Conservation (phyloP, 1,139 yeast genomes). For the Yueomyces sp. region DNA sequence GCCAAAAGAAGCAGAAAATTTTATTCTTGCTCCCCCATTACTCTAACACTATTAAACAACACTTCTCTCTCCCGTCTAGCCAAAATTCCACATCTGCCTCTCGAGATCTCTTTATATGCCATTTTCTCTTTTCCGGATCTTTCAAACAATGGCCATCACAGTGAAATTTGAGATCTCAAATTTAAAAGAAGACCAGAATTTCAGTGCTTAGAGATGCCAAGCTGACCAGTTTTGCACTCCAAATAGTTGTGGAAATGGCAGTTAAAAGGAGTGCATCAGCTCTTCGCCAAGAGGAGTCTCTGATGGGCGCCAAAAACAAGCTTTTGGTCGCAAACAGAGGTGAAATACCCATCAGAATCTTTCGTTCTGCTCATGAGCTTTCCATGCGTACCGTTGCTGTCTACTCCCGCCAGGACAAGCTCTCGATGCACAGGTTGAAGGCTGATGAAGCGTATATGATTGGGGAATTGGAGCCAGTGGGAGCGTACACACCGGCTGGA, state of each 20-base stretch:
- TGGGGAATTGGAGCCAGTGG: conserved; percentile 51
- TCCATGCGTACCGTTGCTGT: conserved; percentile 97
- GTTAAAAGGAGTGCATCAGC: conserved; percentile 7
- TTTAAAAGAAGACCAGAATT: too few relatives aligned
- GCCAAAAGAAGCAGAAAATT: too few relatives aligned
- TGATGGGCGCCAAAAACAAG: conserved; percentile 38
- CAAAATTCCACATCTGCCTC: too few relatives aligned
- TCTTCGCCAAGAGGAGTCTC: conserved; percentile 39
- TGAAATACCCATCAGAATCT: conserved; percentile 81
- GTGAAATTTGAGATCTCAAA: too few relatives aligned
- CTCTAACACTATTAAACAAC: too few relatives aligned
- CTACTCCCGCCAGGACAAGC: conserved; percentile 90
- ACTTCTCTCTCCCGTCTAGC: too few relatives aligned
- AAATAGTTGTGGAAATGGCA: neutral
- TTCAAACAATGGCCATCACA: too few relatives aligned
- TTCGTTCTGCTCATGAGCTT: conserved; percentile 94
- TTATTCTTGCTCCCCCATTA: too few relatives aligned
- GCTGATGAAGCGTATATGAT: conserved; percentile 90
- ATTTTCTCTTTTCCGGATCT: too few relatives aligned
- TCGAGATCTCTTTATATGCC: too few relatives aligned
- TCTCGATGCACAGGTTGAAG: conserved; percentile 88
- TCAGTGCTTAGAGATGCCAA: too few relatives aligned
- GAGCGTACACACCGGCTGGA: conserved; percentile 88
- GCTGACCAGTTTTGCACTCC: too few relatives aligned
- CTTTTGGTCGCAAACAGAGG: conserved; percentile 92